phyloP scores from a whole-genome alignment of 352 stramenopile genomes.

The Thalassiosira hispida region DNA sequence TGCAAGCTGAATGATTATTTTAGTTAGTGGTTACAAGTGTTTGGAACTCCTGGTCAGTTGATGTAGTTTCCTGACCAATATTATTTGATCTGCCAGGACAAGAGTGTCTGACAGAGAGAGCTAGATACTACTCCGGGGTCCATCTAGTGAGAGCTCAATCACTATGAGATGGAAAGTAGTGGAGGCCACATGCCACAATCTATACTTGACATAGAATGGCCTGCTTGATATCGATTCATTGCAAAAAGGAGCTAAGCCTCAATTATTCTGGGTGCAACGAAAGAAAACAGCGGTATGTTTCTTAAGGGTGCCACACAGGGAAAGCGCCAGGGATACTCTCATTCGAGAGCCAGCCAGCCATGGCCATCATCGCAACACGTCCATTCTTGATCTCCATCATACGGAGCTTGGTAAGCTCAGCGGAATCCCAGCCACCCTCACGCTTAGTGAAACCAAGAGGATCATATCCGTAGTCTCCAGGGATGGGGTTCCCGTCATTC shows the following conservation, averaged over 20 bases:
- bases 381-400: slow-evolving; percentile 84
- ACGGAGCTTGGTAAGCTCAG: slow-evolving; percentile 67
- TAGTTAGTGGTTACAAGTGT: slow-evolving; percentile 23
- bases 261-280: neutral
- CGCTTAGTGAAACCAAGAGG: slow-evolving; percentile 80
- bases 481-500: slow-evolving; percentile 56
- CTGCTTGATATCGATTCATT: slow-evolving; percentile 1
- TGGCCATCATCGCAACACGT: slow-evolving; percentile 79
- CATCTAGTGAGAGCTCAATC: slow-evolving; percentile 17
- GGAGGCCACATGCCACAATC: neutral
- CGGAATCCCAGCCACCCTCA: slow-evolving; percentile 56
- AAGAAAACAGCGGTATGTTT: slow-evolving; percentile 2
- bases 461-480: slow-evolving; percentile 79
- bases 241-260: slow-evolving; percentile 4
- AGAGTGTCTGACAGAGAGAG: slow-evolving; percentile 12
- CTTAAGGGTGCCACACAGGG: slow-evolving; percentile 77
- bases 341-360: slow-evolving; percentile 71
- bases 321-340: slow-evolving; percentile 73
- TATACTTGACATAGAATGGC: neutral
- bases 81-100: neutral
- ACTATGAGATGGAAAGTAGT: neutral
- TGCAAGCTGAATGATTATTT: slow-evolving; percentile 24
- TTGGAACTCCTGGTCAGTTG: slow-evolving; percentile 12
- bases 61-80: slow-evolving; percentile 7
- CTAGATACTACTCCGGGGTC: neutral